Base-by-base conservation (phyloP, 805 yeast genomes). In the Saturnispora gosingensis region DNA sequence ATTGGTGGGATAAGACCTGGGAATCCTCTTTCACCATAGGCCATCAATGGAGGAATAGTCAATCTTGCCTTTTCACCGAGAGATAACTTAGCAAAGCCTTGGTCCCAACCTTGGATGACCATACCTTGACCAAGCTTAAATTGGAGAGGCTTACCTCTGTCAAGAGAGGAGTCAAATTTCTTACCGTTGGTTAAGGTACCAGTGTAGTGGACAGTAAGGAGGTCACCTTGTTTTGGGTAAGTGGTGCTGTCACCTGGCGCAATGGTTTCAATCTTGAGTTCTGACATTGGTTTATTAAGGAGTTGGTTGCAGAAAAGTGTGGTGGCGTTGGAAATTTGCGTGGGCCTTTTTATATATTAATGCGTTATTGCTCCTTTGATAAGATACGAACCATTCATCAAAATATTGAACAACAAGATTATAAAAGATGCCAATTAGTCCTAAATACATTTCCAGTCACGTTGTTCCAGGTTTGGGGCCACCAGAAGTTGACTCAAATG, bases 1-100 rank as follows among this genome's bases (percentile, higher is more conserved):
- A 88, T 88, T 61, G 97, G 97, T 59, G 98, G 98, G 67, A 91
- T 91, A 66, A 88, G 75, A 61, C 96, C 96, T 61, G 97, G 97
- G 82, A 85, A 88, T 47, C 98, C 98, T 72, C 95, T 83, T 58
- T 79, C 78, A 57, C 97, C 97, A 72, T 91, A 91, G 60, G 95
- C 98, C 73, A 87, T 85, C 63, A 82, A 80, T 59, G 96, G 95
- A 63, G 97, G 95, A 63, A 91, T 88, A 62, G 95, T 88, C 66
- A 91, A 76, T 67, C 85, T 78, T 48, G 97, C 96, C 76, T 85
- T 86, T 73, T 93, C 88, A 63, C 98, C 98, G 48, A 89, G 78
- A 50, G 95, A 85, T 67, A 91, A 77, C 72, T 89, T 82, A 51
- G 97, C 96, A 67, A 89, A 88, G 56, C 90, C 96, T 64, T 81